Conservation (phyloP, 345 rosid species). For the Arabis alpina region DNA sequence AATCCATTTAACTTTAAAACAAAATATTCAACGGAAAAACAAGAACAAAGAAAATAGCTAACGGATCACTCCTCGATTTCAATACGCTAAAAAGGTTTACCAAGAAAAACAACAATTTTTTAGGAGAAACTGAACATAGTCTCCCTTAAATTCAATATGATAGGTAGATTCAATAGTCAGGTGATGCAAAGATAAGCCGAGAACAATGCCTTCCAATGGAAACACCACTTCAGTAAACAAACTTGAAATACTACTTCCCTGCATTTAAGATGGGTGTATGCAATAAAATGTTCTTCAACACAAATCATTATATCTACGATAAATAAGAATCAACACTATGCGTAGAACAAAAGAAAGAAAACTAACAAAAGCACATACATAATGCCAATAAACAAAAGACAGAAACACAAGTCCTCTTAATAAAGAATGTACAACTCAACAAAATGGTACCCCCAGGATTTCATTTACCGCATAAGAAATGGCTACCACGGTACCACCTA, state of each 20-base stretch:
- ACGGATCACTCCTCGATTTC: background rate
- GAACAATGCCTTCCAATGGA: constrained; percentile 30
- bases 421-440: background rate
- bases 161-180: constrained; percentile 8
- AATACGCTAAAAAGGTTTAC: constrained; percentile 3
- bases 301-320: background rate
- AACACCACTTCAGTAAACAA: constrained; percentile 24
- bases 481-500: background rate
- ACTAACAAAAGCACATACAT: constrained; percentile 4
- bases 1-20: background rate
- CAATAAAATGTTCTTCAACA: background rate
- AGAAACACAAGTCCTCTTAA: background rate
- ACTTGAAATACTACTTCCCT: constrained; percentile 33
- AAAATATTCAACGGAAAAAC: background rate
- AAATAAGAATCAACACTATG: background rate
- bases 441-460: background rate
- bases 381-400: constrained; percentile 11
- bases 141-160: constrained; percentile 3
- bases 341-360: background rate
- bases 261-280: constrained; percentile 28
- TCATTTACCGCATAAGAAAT: background rate
- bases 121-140: background rate
- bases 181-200: constrained; percentile 1
- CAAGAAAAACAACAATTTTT: background rate
- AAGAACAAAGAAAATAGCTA: constrained; percentile 12